Evolutionary conservation across 345 rosid species (phyloP).

Genomic region (Lenwebbia sp.): DNA sequence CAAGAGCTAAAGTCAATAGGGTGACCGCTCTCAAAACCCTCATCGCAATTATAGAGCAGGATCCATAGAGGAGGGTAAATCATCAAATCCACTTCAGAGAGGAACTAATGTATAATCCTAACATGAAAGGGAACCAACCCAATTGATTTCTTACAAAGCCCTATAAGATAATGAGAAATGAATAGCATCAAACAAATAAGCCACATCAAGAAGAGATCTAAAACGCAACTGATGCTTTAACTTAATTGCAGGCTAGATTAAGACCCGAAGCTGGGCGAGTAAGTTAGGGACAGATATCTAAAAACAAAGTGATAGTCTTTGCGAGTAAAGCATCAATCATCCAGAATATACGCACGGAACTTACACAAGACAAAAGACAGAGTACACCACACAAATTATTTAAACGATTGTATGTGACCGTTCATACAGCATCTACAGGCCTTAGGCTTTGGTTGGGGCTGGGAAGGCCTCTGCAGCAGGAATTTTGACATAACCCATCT

Average conservation of each 20-base stretch:
- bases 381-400: neutral
- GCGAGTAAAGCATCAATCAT: neutral
- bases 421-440: neutral
- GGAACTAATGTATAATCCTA: neutral
- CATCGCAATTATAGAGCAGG: neutral
- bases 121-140: neutral
- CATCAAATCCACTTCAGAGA: neutral
- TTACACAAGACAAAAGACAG: neutral
- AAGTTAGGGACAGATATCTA: neutral
- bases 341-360: neutral
- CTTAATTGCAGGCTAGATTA: neutral
- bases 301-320: neutral
- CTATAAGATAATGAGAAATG: neutral
- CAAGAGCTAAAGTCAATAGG: neutral
- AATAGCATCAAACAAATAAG: neutral
- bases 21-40: neutral
- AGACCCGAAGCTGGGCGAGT: neutral
- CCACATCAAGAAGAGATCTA: neutral
- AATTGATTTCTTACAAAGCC: neutral
- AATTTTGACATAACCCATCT: constrained; percentile 68
- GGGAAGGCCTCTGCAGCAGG: constrained; percentile 20
- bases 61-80: neutral
- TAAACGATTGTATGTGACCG: neutral
- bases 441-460: neutral
- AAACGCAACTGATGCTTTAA: neutral